Conservation (phyloP, 2,329 filamentous ascomycete genomes). For the Arthrobotrys sinensis region DNA sequence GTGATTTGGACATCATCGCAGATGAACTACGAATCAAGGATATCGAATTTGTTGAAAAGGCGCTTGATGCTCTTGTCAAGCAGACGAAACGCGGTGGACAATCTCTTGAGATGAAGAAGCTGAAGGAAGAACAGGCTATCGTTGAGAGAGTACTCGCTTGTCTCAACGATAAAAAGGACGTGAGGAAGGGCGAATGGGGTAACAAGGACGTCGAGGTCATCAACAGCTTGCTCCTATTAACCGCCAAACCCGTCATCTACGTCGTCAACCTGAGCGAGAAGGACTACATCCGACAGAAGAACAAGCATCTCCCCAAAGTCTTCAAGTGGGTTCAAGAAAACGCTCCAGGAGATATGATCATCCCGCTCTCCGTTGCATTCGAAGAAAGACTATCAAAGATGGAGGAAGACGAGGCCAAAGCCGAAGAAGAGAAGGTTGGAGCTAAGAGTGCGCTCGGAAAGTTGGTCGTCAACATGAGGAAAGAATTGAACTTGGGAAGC, state of each 20-base stretch:
- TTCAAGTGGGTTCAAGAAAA: conserved; percentile 96
- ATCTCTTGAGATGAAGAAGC: conserved; percentile 96
- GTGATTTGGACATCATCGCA: conserved; percentile 95
- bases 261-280: conserved; percentile 97
- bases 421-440: conserved; percentile 90
- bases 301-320: conserved; percentile 96
- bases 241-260: conserved; percentile 97
- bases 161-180: conserved; percentile 84
- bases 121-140: conserved; percentile 92
- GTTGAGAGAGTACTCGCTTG: conserved; percentile 89
- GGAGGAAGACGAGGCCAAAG: conserved; percentile 80
- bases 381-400: conserved; percentile 92
- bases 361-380: conserved; percentile 91
- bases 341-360: conserved; percentile 87
- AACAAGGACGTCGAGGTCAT: conserved; percentile 99
- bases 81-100: conserved; percentile 95
- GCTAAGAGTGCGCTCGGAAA: conserved; percentile 93
- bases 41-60: conserved; percentile 98
- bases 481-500: conserved; percentile 87
- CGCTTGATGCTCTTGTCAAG: conserved; percentile 90
- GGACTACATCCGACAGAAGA: conserved; percentile 98
- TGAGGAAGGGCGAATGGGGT: conserved; percentile 88
- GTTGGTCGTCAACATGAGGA: conserved; percentile 92
- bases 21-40: conserved; percentile 98
- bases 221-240: conserved; percentile 94